Percentiles rank a stretch among this genome's conserved stretches.
Evolutionary conservation across 2,329 filamentous ascomycete species (phyloP).

Genomic region (Colletotrichum sublineola): DNA sequence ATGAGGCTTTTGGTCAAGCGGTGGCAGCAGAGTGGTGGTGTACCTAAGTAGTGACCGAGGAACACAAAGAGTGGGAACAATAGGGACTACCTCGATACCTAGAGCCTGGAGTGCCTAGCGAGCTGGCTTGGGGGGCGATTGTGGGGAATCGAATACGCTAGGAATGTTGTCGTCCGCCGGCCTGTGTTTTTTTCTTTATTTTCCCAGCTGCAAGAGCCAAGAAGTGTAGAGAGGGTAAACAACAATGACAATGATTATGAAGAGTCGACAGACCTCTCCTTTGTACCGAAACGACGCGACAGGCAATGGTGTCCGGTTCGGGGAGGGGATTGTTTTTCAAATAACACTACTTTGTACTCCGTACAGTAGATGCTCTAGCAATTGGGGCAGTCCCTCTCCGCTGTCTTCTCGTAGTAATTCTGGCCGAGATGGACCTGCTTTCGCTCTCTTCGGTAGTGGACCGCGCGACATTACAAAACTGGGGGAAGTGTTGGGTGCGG

Average conservation of each 20-base stretch:
- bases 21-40: not conserved
- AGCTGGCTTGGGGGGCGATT: not conserved
- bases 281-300: not conserved
- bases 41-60: not conserved
- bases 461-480: constrained; percentile 36
- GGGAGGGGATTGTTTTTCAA: constrained; percentile 8
- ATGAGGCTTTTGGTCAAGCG: constrained; percentile 38
- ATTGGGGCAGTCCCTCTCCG: not conserved
- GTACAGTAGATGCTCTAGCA: not conserved
- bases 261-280: too few species aligned
- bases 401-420: constrained; percentile 40
- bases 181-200: not conserved
- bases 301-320: constrained; percentile 22
- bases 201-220: not conserved
- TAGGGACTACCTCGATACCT: not conserved
- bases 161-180: not conserved
- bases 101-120: not conserved
- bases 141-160: constrained; percentile 9
- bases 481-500: constrained; percentile 39
- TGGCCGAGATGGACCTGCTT: constrained; percentile 38
- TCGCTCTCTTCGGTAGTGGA: constrained; percentile 39
- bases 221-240: not conserved
- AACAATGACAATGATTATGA: not conserved
- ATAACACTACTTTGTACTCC: not conserved
- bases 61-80: constrained; percentile 33